Conservation (phyloP, 768 basidiomycete species). For the Postia placenta region DNA sequence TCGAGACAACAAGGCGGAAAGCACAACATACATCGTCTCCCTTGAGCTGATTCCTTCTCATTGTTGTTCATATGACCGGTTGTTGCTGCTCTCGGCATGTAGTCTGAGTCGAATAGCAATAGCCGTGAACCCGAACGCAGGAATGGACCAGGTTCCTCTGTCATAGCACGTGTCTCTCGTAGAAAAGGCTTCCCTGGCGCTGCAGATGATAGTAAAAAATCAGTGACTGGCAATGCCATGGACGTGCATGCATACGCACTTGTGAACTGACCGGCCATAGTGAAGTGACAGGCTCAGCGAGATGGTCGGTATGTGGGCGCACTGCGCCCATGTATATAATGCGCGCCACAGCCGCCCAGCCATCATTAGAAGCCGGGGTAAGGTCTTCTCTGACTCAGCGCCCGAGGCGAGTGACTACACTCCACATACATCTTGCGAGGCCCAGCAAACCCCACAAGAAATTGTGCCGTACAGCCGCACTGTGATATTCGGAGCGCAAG, state of each 20-base stretch:
- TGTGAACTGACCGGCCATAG: not conserved
- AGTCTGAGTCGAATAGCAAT: not conserved
- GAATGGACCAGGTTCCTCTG: slow-evolving; percentile 1
- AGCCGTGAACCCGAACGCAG: not conserved
- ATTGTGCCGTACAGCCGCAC: no score
- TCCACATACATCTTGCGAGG: no score
- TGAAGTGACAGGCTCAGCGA: not conserved
- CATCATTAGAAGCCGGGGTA: not conserved
- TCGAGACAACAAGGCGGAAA: not conserved
- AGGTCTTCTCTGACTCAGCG: not conserved
- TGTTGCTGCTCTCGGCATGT: no score
- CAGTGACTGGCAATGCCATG: no score
- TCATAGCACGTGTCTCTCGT: not conserved
- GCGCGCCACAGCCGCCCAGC: not conserved
- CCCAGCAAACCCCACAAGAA: no score
- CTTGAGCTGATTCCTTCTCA: no score
- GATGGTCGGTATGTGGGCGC: not conserved
- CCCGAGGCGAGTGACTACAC: not conserved
- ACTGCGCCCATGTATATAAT: not conserved
- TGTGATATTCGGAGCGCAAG: no score
- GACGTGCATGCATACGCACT: not conserved
- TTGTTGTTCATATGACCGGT: no score
- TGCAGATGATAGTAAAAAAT: no score
- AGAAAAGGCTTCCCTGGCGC: slow-evolving; percentile 2
- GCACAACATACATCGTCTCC: no score